phyloP scores from a whole-genome alignment of 805 yeast genomes.

The Barnettozyma salicaria region DNA sequence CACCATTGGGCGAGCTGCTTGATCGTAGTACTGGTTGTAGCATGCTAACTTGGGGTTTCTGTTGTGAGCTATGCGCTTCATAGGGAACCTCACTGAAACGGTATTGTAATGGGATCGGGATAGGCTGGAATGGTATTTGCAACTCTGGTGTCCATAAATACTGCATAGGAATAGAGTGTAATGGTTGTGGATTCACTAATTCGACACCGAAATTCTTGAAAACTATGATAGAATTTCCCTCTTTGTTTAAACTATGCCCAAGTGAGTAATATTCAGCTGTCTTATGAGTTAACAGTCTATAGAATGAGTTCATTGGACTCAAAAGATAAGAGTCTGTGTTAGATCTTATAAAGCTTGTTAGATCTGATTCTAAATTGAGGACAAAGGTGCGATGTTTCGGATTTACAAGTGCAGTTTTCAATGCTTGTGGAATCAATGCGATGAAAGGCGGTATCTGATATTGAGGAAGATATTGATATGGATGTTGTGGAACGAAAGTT shows the following conservation, averaged over 20 bases:
- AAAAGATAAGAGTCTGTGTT: constrained; percentile 35
- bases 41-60: not conserved
- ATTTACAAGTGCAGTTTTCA: constrained; percentile 36
- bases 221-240: constrained; percentile 41
- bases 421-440: constrained; percentile 22
- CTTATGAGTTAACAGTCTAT: constrained; percentile 61
- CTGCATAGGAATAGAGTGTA: constrained; percentile 13
- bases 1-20: not conserved
- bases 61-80: not conserved
- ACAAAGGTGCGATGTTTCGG: constrained; percentile 45
- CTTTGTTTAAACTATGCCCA: constrained; percentile 48
- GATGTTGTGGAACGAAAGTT: constrained; percentile 1
- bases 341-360: constrained; percentile 40
- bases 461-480: not conserved
- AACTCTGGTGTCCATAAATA: constrained; percentile 17
- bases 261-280: constrained; percentile 60
- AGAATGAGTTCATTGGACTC: constrained; percentile 56
- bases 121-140: too few species aligned
- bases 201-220: constrained; percentile 32
- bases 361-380: constrained; percentile 41
- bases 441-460: not conserved
- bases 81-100: too few species aligned
- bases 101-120: too few species aligned
- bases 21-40: constrained; percentile 1
- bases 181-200: constrained; percentile 12